These are phyloP conservation scores for Malassezia nana DNA, from an alignment of 1,284 basidiomycete species.

Conservation along the genomic window DNA sequence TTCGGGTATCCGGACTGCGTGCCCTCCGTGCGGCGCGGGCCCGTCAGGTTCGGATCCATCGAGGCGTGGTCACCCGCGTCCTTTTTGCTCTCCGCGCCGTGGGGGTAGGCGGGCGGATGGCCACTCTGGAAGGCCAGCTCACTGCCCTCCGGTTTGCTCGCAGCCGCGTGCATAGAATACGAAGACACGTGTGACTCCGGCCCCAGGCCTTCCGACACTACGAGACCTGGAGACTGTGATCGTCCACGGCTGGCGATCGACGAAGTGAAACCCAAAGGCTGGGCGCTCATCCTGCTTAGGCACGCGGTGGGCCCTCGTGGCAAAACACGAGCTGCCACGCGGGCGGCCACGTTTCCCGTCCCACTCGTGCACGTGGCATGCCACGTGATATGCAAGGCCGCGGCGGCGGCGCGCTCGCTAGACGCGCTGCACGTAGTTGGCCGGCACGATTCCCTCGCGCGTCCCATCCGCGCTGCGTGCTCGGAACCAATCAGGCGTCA, in stretches of 20 bases:
- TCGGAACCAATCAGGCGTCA: conserved; percentile 40
- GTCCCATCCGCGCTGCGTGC: conserved; percentile 16
- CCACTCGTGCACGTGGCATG: conserved; percentile 2
- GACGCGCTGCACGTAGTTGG: conserved; percentile 22
- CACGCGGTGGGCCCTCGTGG: conserved; percentile 17
- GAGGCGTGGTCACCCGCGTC: conserved; percentile 1
- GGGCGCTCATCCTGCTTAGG: conserved; percentile 11
- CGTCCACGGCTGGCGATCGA: conserved; percentile 6
- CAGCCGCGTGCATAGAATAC: conserved; percentile 9
- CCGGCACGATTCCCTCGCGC: conserved; percentile 30
- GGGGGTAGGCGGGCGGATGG: conserved; percentile 5
- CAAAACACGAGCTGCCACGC: conserved; percentile 19
- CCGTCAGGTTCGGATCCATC: conserved; percentile 15
- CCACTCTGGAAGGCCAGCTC: conserved; percentile 9
- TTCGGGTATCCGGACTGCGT: conserved; percentile 10
- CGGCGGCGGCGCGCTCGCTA: not conserved
- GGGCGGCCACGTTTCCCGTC: conserved; percentile 14
- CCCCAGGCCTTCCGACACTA: not conserved
- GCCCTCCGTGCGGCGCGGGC: conserved; percentile 10
- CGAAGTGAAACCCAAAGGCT: conserved; percentile 9
- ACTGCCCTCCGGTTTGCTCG: conserved; percentile 9
- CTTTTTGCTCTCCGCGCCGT: not conserved
- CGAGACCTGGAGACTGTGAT: not conserved
- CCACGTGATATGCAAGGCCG: no score
- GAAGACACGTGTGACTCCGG: not conserved